These are phyloP conservation scores for Simmondsia chinensis DNA, from an alignment of 148 eudicot genomes.

Conservation along the genomic window DNA sequence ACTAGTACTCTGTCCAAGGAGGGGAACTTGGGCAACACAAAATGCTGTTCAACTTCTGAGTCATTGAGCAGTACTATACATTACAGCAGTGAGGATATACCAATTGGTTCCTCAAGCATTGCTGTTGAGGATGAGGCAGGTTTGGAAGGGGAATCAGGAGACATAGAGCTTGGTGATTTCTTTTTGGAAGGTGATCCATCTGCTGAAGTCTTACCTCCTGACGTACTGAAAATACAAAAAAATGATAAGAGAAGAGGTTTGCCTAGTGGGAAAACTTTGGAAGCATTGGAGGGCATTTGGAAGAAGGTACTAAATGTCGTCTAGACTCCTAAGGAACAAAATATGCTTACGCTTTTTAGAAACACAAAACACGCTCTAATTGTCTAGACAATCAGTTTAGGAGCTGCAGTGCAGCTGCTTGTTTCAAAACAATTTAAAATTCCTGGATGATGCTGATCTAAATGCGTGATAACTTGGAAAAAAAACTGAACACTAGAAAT, in stretches of 20 bases:
- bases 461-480: no score
- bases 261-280: conserved; percentile 47
- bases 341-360: no score
- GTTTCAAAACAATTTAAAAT: no score
- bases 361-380: no score
- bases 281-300: conserved; percentile 89
- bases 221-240: conserved; percentile 43
- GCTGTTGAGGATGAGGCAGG: conserved; percentile 16
- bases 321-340: no score
- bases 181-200: conserved; percentile 50
- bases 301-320: conserved; percentile 64
- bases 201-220: conserved; percentile 33
- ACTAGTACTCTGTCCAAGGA: conserved; percentile 14
- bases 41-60: conserved; percentile 18
- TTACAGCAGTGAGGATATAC: conserved; percentile 10
- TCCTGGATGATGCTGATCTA: no score
- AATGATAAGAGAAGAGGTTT: conserved; percentile 43
- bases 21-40: conserved; percentile 1
- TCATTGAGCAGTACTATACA: conserved; percentile 15
- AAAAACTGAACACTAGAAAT: no score
- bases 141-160: conserved; percentile 36
- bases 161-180: conserved; percentile 70
- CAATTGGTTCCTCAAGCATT: conserved; percentile 18
- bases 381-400: no score
- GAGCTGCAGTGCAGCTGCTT: no score